Percentiles rank a stretch among this genome's conserved stretches.
phyloP scores from a whole-genome alignment of 768 basidiomycete species.

The Boletales sp. region DNA sequence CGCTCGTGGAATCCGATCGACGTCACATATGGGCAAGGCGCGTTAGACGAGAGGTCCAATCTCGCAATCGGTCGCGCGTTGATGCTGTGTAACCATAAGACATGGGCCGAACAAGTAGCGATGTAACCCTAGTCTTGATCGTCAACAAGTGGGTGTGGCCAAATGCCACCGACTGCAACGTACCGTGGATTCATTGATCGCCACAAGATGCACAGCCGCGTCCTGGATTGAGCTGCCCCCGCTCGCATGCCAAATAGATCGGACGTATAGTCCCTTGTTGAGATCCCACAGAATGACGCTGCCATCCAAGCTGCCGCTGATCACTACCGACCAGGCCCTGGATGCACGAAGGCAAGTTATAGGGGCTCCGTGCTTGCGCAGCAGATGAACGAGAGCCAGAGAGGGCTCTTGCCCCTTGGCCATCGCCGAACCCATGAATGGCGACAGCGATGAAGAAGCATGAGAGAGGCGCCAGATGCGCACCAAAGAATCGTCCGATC shows the following conservation, averaged over 20 bases:
- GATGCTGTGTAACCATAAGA: slow-evolving; percentile 79
- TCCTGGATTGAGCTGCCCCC: slow-evolving; percentile 21
- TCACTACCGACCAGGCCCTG: slow-evolving; percentile 74
- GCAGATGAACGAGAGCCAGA: slow-evolving; percentile 58
- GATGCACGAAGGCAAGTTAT: slow-evolving; percentile 71
- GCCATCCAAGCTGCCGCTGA: slow-evolving; percentile 85
- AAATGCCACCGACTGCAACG: slow-evolving; percentile 22
- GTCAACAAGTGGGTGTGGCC: not conserved
- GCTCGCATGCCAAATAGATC: slow-evolving; percentile 70
- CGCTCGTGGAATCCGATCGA: slow-evolving; percentile 86
- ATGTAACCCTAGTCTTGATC: slow-evolving; percentile 68
- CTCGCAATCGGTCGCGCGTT: slow-evolving; percentile 77
- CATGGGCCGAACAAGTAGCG: slow-evolving; percentile 71
- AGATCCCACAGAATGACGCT: slow-evolving; percentile 89
- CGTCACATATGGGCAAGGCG: slow-evolving; percentile 55
- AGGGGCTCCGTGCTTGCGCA: slow-evolving; percentile 74
- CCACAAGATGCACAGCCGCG: slow-evolving; percentile 58
- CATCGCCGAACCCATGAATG: slow-evolving; percentile 18
- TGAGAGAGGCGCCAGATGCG: slow-evolving; percentile 71
- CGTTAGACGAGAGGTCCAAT: slow-evolving; percentile 52
- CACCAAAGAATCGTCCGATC: slow-evolving; percentile 77
- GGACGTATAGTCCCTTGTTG: slow-evolving; percentile 75
- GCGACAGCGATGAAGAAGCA: slow-evolving; percentile 11
- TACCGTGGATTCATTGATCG: slow-evolving; percentile 87
- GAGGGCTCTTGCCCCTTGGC: slow-evolving; percentile 25